These are phyloP conservation scores for Cyclaneusma minus DNA, from an alignment of 2,329 filamentous ascomycete species.

Conservation along the genomic window DNA sequence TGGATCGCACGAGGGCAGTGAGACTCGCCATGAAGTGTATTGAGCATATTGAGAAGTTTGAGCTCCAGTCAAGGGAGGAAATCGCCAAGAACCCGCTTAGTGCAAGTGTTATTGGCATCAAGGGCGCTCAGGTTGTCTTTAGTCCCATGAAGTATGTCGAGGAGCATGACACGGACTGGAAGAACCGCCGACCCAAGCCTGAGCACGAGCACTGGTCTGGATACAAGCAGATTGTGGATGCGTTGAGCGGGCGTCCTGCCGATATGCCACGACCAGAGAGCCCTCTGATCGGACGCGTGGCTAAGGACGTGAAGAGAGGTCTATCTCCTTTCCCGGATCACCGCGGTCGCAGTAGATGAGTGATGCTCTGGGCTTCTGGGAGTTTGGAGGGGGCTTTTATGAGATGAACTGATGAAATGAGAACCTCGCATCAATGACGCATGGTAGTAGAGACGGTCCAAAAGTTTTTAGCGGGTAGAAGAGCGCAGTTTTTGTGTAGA, in stretches of 20 bases:
- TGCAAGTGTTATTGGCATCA: constrained; percentile 76
- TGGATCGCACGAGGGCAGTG: constrained; percentile 89
- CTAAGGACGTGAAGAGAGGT: constrained; percentile 47
- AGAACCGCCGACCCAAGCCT: constrained; percentile 72
- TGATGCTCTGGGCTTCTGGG: no score
- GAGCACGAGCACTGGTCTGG: constrained; percentile 73
- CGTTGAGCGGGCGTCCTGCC: constrained; percentile 56
- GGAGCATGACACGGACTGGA: constrained; percentile 81
- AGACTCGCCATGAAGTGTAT: constrained; percentile 89
- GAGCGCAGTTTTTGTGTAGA: no score
- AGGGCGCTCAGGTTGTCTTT: constrained; percentile 81
- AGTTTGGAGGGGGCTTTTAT: no score
- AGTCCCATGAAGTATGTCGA: constrained; percentile 69
- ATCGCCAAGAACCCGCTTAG: constrained; percentile 62
- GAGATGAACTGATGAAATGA: no score
- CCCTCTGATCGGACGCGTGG: constrained; percentile 32
- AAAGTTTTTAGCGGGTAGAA: no score
- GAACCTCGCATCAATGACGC: no score
- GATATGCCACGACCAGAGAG: constrained; percentile 27
- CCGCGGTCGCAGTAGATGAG: no score
- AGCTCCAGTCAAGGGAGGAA: constrained; percentile 45
- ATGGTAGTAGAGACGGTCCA: no score
- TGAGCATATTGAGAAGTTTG: constrained; percentile 72
- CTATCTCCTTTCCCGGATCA: no score
- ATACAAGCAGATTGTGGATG: constrained; percentile 69